Evolutionary conservation across 257 asterid genomes (phyloP).

Genomic region (Solanum chaucha): DNA sequence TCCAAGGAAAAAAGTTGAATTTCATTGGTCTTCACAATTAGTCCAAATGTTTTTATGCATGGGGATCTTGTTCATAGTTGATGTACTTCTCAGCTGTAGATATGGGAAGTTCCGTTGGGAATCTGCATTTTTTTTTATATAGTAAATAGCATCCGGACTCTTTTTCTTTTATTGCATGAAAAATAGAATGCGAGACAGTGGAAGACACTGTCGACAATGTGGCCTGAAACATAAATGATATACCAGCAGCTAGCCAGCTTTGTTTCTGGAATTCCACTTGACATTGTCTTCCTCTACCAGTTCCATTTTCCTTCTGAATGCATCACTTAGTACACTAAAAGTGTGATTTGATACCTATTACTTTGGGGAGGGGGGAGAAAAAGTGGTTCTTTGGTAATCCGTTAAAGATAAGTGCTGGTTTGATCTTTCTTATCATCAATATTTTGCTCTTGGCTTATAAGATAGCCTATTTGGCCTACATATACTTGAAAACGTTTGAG

Average conservation of each 20-base stretch:
- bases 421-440: neutral
- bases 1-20: neutral
- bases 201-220: neutral
- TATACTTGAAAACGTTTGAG: neutral
- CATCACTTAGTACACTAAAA: neutral
- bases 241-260: neutral
- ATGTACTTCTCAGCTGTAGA: neutral
- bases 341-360: neutral
- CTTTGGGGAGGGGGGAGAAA: neutral
- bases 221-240: neutral
- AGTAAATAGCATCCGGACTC: neutral
- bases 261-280: neutral
- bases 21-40: neutral
- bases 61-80: neutral
- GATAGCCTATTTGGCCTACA: neutral
- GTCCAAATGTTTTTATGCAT: neutral
- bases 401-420: neutral
- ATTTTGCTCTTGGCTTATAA: neutral
- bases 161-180: neutral
- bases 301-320: neutral
- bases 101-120: neutral
- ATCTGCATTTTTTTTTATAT: neutral
- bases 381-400: neutral
- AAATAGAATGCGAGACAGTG: neutral
- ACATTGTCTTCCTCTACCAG: no score